phyloP scores from a whole-genome alignment of 148 eudicot species.

The Fallopia convolvulus region DNA sequence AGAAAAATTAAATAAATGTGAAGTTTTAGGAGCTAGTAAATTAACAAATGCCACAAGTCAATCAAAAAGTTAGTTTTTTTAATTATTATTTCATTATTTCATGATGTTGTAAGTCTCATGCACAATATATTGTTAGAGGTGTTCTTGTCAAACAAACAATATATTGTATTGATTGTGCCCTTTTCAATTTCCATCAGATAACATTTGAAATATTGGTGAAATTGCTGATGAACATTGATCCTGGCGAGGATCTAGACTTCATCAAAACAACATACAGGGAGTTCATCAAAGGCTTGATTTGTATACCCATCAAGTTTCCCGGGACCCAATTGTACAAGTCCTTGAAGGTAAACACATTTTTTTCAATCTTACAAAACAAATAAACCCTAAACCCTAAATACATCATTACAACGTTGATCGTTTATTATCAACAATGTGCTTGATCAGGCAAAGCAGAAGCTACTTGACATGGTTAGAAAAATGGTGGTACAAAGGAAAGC shows the following conservation, averaged over 20 bases:
- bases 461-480: constrained; percentile 39
- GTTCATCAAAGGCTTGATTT: constrained; percentile 80
- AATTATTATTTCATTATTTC: too few species aligned
- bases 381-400: too few species aligned
- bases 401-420: too few species aligned
- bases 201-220: constrained; percentile 75
- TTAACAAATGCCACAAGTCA: too few species aligned
- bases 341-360: constrained; percentile 35
- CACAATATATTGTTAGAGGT: too few species aligned
- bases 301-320: constrained; percentile 79
- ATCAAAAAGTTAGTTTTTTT: too few species aligned
- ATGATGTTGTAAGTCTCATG: too few species aligned
- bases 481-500: constrained; percentile 42
- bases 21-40: too few species aligned
- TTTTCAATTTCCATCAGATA: constrained; percentile 22
- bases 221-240: constrained; percentile 56
- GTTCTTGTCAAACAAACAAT: too few species aligned
- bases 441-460: constrained; percentile 66
- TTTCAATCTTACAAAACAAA: too few species aligned
- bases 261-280: constrained; percentile 63
- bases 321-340: constrained; percentile 74
- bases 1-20: too few species aligned
- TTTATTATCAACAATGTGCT: neutral
- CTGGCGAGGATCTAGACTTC: constrained; percentile 66
- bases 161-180: too few species aligned